Base-by-base conservation (phyloP, 306 rosid genomes). In the Prunus mira region DNA sequence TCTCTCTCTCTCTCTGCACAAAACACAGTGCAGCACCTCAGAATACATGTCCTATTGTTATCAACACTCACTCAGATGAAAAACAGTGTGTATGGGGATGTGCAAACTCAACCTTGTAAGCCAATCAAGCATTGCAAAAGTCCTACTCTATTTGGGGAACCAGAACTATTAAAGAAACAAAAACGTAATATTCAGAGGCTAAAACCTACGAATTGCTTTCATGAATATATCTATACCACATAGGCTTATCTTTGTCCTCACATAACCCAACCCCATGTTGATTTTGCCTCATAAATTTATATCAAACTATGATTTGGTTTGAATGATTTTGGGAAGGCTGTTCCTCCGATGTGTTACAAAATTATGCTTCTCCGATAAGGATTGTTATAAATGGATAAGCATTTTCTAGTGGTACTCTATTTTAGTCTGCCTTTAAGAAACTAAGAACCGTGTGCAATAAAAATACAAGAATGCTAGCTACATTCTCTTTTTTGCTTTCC, bases 281-380 rank as follows among this genome's bases (percentile, higher is more conserved):
- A 62, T 54, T 77, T 77, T 86, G 89, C 79, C 79, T 63, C 47
- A 63, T 27, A 78, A 82, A 69, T 80, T 30, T 38, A 27, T 47
- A 65, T 78, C 81, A 56, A 73, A 43, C 65, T 67, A 65, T 83
- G 69, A 64, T 71, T 54, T 46, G 55, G 65, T 47, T 73, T 75
- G 79, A 83, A 76, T 67, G 69, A 76, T 82, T 86, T 34, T 58
- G 75, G 88, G 88, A 67, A 52, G 66, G 15, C 64, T 86, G 94
- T 84, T 82, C 85, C 89, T 82, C 72, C 76, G 15, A n/a, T 57
- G 81, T 57, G 85, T 64, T 63, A 76, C 86, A 78, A 2, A 63
- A 76, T 80, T 52, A 73, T 73, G 84, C 72, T 74, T 27, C 2
- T 82, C 47, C 73, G 78, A 82, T 34, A 43, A 67, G 77, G 51